Percentiles rank a stretch among this genome's conserved stretches.
phyloP scores from a whole-genome alignment of 306 rosid genomes.

The Cucumis cinereus region DNA sequence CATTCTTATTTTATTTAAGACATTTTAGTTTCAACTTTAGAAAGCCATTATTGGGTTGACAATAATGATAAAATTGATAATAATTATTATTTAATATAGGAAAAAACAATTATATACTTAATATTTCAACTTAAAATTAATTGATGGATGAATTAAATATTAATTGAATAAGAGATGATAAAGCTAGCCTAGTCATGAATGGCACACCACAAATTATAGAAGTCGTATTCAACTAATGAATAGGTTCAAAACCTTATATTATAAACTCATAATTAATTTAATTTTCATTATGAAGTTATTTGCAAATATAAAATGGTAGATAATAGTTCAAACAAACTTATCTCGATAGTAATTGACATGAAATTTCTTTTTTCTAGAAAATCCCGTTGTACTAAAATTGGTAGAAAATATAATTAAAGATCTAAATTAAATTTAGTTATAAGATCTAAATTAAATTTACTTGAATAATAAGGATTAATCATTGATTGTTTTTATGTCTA shows the following conservation, averaged over 20 bases:
- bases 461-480: neutral
- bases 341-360: too few species aligned
- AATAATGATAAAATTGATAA: neutral
- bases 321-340: too few species aligned
- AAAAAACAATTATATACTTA: neutral
- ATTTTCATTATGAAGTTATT: neutral
- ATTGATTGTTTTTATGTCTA: neutral
- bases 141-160: neutral
- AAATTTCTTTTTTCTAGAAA: too few species aligned
- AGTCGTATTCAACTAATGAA: neutral
- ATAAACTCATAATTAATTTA: neutral
- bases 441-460: neutral
- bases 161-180: neutral
- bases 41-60: neutral
- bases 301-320: neutral
- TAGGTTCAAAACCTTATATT: neutral
- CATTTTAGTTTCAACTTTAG: neutral
- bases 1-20: neutral
- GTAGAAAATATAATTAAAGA: too few species aligned
- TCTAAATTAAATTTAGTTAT: neutral
- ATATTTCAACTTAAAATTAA: neutral
- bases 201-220: neutral
- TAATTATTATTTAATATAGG: neutral
- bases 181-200: neutral
- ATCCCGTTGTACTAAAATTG: too few species aligned